Base-by-base conservation (phyloP, 306 rosid genomes). In the Vigna hirtella region DNA sequence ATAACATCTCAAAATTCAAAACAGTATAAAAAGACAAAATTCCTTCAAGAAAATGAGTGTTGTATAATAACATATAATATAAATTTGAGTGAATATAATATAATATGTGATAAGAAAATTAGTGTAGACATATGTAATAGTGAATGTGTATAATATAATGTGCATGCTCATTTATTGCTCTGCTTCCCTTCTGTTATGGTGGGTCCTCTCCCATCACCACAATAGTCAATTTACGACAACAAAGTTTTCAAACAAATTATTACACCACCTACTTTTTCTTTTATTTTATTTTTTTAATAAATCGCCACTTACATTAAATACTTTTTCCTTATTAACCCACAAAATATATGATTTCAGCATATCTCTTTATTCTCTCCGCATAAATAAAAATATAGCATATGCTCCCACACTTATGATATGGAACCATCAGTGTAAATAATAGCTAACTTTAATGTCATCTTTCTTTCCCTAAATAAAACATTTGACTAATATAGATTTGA, bases 171-270 rank as follows among this genome's bases (percentile, higher is more conserved):
- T 55, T 52, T 2, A 52, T 49, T 49, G 53, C 18, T 5, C 18
- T 24, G 36, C 9, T 57, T 57, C 64, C 38, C 64, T 57, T 57
- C 9, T 16, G 36, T 57, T 58, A 26, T 58, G 65, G 65, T 58
- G 65, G 36, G 65, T 58, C 65, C 6, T 12, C 64, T 24, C 38
- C 17, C 38, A 26, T 58, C 0, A 12, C 65, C 15, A 26, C 36
- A 12, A 58, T 58, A 58, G 65, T 58, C 65, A 58, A 58, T 26
- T 58, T 58, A 58, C 9, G n/a, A 58, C 65, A 24, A 11, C 65
- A 58, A 58, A 24, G 65, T 58, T 11, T 26, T 58, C 65, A 11
- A 24, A 58, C 38, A 24, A 24, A 58, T 26, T 58, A 58, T 58
- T 58, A 58, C 38, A 20, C n/a, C 1, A 58, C 9, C 65, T 2